Conservation (phyloP, 2,329 filamentous ascomycete genomes). For the Beauveria brongniartii region DNA sequence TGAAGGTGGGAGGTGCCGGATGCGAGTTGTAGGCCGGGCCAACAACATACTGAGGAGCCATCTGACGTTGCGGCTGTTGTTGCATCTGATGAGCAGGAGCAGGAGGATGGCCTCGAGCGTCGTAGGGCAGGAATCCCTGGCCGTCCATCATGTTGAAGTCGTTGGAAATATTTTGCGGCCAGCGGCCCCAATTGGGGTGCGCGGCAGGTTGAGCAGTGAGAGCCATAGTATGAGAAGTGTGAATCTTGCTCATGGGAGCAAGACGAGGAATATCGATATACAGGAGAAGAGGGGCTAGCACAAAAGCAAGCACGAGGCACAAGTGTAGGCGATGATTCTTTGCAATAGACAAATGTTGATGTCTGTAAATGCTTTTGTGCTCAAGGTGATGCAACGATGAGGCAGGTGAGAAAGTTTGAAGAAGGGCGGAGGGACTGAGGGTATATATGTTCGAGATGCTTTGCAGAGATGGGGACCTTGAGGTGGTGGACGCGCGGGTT, state of each 20-base stretch:
- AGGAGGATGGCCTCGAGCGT: constrained; percentile 29
- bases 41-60: constrained; percentile 41
- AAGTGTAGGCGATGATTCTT: background rate
- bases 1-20: constrained; percentile 33
- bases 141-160: constrained; percentile 43
- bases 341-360: background rate
- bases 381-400: background rate
- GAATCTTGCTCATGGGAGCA: constrained; percentile 1
- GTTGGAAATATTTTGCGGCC: constrained; percentile 39
- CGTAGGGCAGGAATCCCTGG: constrained; percentile 40
- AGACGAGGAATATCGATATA: constrained; percentile 3
- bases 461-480: background rate
- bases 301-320: background rate
- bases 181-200: constrained; percentile 45
- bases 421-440: constrained; percentile 7
- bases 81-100: constrained; percentile 29
- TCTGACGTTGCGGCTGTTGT: constrained; percentile 25
- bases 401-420: background rate
- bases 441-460: constrained; percentile 12
- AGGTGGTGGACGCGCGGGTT: constrained; percentile 11
- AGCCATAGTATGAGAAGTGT: constrained; percentile 30
- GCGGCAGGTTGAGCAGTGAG: constrained; percentile 38
- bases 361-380: background rate
- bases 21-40: constrained; percentile 31
- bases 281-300: background rate